These are phyloP conservation scores for Amauroascus verrucosus DNA, from an alignment of 2,329 filamentous ascomycete species.

Conservation along the genomic window DNA sequence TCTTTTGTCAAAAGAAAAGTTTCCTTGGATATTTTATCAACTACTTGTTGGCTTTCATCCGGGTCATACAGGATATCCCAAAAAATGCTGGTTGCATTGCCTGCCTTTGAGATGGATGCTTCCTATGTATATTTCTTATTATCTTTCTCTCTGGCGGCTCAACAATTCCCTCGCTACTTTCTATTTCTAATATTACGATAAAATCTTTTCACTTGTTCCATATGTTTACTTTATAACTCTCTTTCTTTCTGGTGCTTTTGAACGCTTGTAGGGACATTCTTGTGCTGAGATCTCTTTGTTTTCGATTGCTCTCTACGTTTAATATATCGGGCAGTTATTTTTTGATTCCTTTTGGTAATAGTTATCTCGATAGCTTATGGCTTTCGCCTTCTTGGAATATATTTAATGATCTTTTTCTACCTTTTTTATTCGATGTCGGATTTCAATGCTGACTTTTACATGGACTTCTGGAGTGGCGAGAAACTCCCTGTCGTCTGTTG, in stretches of 20 bases:
- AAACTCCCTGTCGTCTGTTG: not conserved
- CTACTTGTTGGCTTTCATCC: not conserved
- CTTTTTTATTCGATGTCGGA: not conserved
- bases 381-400: conserved; percentile 1
- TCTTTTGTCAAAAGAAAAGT: conserved; percentile 9
- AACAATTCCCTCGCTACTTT: not conserved
- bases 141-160: not conserved
- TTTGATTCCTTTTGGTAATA: not conserved
- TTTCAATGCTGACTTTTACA: not conserved
- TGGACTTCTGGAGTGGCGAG: not conserved
- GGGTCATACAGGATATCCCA: not conserved
- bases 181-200: not conserved
- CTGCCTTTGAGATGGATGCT: not conserved
- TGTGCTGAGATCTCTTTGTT: not conserved
- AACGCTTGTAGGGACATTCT: not conserved
- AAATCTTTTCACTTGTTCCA: not conserved
- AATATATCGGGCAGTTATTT: not conserved
- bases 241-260: not conserved
- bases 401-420: not conserved
- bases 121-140: conserved; percentile 6
- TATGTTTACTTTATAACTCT: not conserved
- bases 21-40: not conserved
- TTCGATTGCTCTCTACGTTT: not conserved
- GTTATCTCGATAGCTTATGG: not conserved
- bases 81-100: not conserved